Percentiles rank a stretch among this genome's conserved stretches.
phyloP scores from a whole-genome alignment of 2,329 filamentous ascomycete genomes.

The Xylariaceae sp. region DNA sequence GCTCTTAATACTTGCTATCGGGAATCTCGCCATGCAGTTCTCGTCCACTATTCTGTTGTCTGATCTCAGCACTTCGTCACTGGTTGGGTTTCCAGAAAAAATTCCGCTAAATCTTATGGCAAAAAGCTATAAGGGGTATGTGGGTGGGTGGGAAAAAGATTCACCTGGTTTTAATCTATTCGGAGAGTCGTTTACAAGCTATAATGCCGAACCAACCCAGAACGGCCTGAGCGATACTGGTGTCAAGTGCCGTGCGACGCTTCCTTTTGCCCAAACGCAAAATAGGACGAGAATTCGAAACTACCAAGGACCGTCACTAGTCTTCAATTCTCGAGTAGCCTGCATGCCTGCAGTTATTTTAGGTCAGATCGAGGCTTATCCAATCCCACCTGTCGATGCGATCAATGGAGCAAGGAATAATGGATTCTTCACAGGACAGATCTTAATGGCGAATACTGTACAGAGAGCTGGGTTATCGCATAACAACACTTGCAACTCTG shows the following conservation, averaged over 20 bases:
- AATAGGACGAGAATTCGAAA: background rate
- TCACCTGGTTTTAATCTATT: too few species aligned
- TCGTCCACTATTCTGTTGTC: constrained; percentile 1
- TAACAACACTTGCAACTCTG: background rate
- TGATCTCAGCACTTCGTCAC: background rate
- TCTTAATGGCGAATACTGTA: background rate
- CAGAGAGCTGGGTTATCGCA: background rate
- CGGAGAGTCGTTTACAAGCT: constrained; percentile 5
- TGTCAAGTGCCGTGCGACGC: background rate
- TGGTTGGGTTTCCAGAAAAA: background rate
- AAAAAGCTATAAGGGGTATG: too few species aligned
- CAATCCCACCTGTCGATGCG: too few species aligned
- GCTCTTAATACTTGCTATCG: background rate
- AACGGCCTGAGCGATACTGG: constrained; percentile 14
- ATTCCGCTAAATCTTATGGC: background rate
- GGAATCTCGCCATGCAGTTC: background rate
- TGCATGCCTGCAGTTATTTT: constrained; percentile 12
- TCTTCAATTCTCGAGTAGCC: constrained; percentile 4
- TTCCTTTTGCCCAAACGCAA: background rate
- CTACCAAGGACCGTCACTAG: constrained; percentile 7
- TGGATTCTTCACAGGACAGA: background rate
- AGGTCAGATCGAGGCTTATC: background rate
- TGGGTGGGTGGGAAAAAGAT: too few species aligned
- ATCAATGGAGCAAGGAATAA: too few species aligned
- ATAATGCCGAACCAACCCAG: background rate